Evolutionary conservation across 164 flowering plant genomes (phyloP), one percentile per base, ranked within the genome.

Genomic region (Stephania cephalantha): DNA sequence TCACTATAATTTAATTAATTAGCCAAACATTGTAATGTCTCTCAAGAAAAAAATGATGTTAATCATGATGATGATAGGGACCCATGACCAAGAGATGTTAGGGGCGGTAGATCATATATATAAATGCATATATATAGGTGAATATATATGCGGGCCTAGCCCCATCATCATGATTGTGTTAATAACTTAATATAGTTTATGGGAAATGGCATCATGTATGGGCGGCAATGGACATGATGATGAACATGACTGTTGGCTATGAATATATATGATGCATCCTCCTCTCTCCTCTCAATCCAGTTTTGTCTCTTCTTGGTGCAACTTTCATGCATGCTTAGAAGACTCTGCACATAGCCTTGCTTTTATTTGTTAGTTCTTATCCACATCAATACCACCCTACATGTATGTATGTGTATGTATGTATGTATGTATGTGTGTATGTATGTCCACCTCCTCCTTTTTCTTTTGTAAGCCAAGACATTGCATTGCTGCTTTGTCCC

Each of bases 201-300:
- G 30, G 42, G 42, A 25, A 67, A 12, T 67, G 70, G 35, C 70
- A 67, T 67, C 70, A 29, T 67, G 42, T 7, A 35, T 68, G 71
- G 48, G 46, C n/a, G 46, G 71, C 71, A 68, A 35, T 58, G 64
- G 64, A n/a, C 71, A 68, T 68, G 71, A 68, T 68, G 71, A 68
- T 58, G 64, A 8, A 68, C 71, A 68, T 45, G 71, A 68, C 71
- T 68, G 46, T 68, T 68, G 71, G 70, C 9, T 35, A 30, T 68
- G 71, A 25, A 25, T 25, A 25, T 25, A 25, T 0, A 25, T 25
- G 25, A 25, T 25, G 25, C 25, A n/a, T n/a, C n/a, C 25, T 25
- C 46, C 71, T 35, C n/a, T 13, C 15, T 6, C 71, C 42, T 18
- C 13, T 31, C 46, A 15, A 68, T n/a, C 71, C 45, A 42, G 46